Evolutionary conservation across 2,329 filamentous ascomycete species (phyloP).

Genomic region (Scopulariopsis brevicaulis): DNA sequence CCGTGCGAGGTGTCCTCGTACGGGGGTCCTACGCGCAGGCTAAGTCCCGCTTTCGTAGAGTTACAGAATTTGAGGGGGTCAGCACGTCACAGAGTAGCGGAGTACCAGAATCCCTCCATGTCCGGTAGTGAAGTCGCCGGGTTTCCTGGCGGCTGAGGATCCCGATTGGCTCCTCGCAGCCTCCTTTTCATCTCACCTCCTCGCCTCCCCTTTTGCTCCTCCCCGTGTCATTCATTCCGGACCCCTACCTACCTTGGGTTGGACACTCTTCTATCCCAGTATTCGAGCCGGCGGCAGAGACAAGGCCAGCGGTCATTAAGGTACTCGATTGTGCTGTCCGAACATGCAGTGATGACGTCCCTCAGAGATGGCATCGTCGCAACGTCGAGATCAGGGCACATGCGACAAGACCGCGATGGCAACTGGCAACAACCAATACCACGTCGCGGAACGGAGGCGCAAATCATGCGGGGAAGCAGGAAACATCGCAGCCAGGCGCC

Average conservation of each 20-base stretch:
- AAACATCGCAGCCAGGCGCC: neutral
- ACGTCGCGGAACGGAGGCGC: neutral
- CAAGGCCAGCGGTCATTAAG: neutral
- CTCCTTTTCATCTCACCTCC: neutral
- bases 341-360: neutral
- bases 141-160: neutral
- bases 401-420: neutral
- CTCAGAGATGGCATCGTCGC: neutral
- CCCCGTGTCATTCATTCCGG: conserved; percentile 1
- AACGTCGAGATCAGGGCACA: neutral
- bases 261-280: neutral
- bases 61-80: neutral
- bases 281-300: neutral
- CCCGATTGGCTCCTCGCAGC: neutral
- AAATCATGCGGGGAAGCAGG: conserved; percentile 1
- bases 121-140: neutral
- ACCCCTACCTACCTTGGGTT: neutral
- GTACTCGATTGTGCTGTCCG: neutral
- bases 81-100: neutral
- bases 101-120: neutral
- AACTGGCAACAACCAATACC: neutral
- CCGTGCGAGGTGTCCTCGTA: neutral
- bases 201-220: neutral
- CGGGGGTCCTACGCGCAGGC: neutral
- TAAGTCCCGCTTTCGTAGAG: neutral